Evolutionary conservation across 805 yeast genomes (phyloP).

Genomic region (Ogataea neopini): DNA sequence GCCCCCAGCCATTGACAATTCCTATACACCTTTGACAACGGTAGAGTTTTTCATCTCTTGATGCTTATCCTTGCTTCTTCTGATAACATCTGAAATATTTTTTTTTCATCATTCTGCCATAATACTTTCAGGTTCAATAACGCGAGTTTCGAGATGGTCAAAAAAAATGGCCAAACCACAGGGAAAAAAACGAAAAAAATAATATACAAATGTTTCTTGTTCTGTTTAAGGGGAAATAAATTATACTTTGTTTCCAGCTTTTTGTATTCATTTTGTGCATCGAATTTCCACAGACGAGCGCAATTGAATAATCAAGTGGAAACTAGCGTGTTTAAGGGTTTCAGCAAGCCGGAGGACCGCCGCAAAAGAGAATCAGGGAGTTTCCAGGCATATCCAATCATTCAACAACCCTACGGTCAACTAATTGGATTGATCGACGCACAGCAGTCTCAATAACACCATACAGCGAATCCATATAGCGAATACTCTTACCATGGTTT

Average conservation of each 20-base stretch:
- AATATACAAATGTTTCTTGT: background rate
- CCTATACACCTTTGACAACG: too few species aligned
- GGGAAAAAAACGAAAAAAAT: background rate
- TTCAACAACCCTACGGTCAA: background rate
- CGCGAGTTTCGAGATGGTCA: background rate
- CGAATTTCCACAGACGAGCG: background rate
- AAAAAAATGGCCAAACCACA: slow-evolving; percentile 1
- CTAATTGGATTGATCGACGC: too few species aligned
- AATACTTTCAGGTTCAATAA: slow-evolving; percentile 5
- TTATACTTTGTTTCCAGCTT: background rate
- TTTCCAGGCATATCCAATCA: background rate
- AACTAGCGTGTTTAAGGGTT: background rate
- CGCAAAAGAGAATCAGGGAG: background rate
- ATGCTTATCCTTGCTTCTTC: background rate
- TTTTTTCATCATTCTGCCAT: background rate
- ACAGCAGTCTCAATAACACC: too few species aligned
- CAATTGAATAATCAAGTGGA: background rate
- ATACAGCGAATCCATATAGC: too few species aligned
- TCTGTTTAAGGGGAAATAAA: background rate
- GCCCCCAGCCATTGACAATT: too few species aligned
- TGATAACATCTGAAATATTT: background rate
- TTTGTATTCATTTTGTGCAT: background rate
- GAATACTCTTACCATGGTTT: slow-evolving; percentile 1
- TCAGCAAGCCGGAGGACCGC: background rate
- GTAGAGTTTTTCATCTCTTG: too few species aligned